Evolutionary conservation across 306 rosid genomes (phyloP), one percentile per base, ranked within the genome.

Genomic region (Malus asiatica): DNA sequence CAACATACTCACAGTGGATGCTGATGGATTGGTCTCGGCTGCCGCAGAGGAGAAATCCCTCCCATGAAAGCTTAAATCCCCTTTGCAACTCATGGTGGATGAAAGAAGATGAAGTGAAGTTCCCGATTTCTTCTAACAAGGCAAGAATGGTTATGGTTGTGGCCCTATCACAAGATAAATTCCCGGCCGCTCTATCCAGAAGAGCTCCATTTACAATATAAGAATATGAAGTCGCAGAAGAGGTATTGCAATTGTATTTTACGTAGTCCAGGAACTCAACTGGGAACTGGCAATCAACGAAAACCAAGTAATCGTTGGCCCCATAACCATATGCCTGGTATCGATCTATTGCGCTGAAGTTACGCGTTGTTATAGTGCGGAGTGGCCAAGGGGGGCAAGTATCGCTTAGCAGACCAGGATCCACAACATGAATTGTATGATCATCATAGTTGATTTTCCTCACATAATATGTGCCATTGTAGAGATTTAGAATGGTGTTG

Each of bases 361-460:
- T 38, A 15, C 4, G 2, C 10, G 66, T 4, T 27, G 51, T 30
- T 7, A 71, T 22, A 27, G 18, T 32, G 62, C 72, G 12, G 42
- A 20, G n/a, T 25, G 81, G 79, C 25, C 32, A 18, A 18, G 10
- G 45, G 66, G 75, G 48, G 55, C 77, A 79, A 9, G 74, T 6
- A 4, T 42, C 42, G 2, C 4, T n/a, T 0, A 5, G 22, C 20
- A 76, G 25, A 51, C 55, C 66, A 5, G 75, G 35, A 60, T 82
- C 88, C 18, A 79, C 78, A 8, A 85, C 11, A 6, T 67, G 72
- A 48, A 85, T 79, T 1, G 32, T 79, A 6, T 2, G 4, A 12
- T 13, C 14, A 11, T 22, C 1, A 22, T 75, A 75, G 40, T 51
- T 1, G 16, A 75, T 75, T 6, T 0, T 27, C 33, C 1, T 13